Percentiles rank a stretch among this genome's conserved stretches.
These are phyloP conservation scores for Sphagnum contortum DNA, from an alignment of 225 moss, liverwort and hornwort genomes.

Conservation along the genomic window DNA sequence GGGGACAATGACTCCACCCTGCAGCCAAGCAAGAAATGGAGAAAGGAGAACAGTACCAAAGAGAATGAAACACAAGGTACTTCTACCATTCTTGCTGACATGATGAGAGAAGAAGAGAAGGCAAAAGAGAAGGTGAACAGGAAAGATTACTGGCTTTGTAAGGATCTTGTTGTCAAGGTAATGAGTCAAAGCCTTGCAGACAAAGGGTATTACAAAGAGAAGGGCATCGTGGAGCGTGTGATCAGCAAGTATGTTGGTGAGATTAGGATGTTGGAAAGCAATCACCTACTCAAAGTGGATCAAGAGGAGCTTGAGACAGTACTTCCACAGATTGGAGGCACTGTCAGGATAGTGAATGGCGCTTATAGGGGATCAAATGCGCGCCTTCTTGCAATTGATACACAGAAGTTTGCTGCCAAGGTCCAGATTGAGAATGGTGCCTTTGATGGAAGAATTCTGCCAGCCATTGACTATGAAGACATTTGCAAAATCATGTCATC, in stretches of 20 bases:
- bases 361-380: slow-evolving; percentile 69
- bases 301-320: slow-evolving; percentile 86
- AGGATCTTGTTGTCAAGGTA: slow-evolving; percentile 73
- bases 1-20: slow-evolving; percentile 12
- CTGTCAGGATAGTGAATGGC: slow-evolving; percentile 68
- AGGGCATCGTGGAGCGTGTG: slow-evolving; percentile 65
- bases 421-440: slow-evolving; percentile 66
- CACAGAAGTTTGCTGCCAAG: slow-evolving; percentile 51
- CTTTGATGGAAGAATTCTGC: slow-evolving; percentile 64
- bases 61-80: slow-evolving; percentile 21
- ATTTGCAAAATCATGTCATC: slow-evolving; percentile 51
- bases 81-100: slow-evolving; percentile 39
- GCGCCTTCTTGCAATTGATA: slow-evolving; percentile 60
- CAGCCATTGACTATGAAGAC: slow-evolving; percentile 66
- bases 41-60: slow-evolving; percentile 1
- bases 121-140: slow-evolving; percentile 67
- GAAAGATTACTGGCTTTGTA: slow-evolving; percentile 82
- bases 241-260: slow-evolving; percentile 72
- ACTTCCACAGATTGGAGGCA: slow-evolving; percentile 65
- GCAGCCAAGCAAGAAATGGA: slow-evolving; percentile 30
- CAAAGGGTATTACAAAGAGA: slow-evolving; percentile 67
- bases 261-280: slow-evolving; percentile 72
- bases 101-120: slow-evolving; percentile 76
- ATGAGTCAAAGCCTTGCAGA: slow-evolving; percentile 69
- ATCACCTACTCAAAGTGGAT: slow-evolving; percentile 78